phyloP scores from a whole-genome alignment of 1,139 yeast genomes.

The Pneumocystis jirovecii region DNA sequence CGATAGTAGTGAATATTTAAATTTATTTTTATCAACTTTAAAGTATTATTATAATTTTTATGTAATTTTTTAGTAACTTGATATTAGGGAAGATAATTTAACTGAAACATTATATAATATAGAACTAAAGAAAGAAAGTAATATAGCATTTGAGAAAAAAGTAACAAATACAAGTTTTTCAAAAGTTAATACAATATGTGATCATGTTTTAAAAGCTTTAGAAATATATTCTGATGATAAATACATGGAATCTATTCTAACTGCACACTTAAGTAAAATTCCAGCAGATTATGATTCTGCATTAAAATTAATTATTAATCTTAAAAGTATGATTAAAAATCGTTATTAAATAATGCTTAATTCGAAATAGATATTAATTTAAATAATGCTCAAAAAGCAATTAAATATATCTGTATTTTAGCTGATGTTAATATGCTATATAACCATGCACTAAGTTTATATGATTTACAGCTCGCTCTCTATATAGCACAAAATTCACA shows the following conservation, averaged over 20 bases:
- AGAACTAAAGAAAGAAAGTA: constrained; percentile 27
- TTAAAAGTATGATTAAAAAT: constrained; percentile 8
- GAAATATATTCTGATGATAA: constrained; percentile 36
- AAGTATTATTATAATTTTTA: constrained; percentile 21
- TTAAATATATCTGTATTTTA: constrained; percentile 75
- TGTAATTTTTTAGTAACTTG: not conserved
- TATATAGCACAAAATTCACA: constrained; percentile 90
- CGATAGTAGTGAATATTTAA: constrained; percentile 58
- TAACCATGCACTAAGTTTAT: constrained; percentile 64
- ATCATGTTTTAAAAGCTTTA: constrained; percentile 47
- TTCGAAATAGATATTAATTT: constrained; percentile 17
- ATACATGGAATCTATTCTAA: constrained; percentile 64
- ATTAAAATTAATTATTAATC: constrained; percentile 35
- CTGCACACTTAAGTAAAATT: constrained; percentile 82
- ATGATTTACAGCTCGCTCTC: constrained; percentile 67
- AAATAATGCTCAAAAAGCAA: constrained; percentile 35
- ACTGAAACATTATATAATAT: constrained; percentile 69
- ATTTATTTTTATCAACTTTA: constrained; percentile 72
- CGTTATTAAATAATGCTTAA: constrained; percentile 12
- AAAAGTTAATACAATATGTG: constrained; percentile 68
- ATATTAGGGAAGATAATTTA: constrained; percentile 56
- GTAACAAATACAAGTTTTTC: constrained; percentile 17
- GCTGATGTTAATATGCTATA: constrained; percentile 79
- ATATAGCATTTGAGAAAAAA: not conserved
- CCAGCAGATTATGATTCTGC: constrained; percentile 80